phyloP scores from a whole-genome alignment of 257 asterid genomes.

The Salvia miltiorrhiza region DNA sequence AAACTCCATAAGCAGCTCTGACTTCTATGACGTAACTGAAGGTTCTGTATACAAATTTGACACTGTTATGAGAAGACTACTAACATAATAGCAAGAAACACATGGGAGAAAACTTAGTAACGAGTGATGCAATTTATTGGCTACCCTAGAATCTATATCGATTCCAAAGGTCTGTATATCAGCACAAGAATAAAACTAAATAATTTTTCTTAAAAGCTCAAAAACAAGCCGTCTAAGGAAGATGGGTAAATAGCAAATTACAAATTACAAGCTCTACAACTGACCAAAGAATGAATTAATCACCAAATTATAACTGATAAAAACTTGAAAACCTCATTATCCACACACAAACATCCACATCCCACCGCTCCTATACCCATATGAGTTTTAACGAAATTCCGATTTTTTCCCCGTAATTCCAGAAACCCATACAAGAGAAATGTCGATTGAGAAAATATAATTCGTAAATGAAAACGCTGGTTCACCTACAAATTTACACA shows the following conservation, averaged over 20 bases:
- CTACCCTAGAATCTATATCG: not conserved
- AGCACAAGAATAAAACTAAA: not conserved
- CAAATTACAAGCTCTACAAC: not conserved
- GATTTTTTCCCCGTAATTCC: not conserved
- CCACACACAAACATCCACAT: not conserved
- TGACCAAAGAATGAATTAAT: not conserved
- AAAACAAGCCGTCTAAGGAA: not conserved
- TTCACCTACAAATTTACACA: not conserved
- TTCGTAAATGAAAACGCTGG: not conserved
- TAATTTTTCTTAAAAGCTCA: not conserved
- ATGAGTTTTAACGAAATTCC: not conserved
- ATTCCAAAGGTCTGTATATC: not conserved
- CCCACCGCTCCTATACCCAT: not conserved
- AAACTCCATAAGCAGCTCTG: conserved; percentile 30
- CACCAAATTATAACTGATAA: not conserved
- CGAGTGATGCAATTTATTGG: not conserved
- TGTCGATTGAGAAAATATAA: not conserved
- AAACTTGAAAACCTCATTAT: not conserved
- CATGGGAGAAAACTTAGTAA: not conserved
- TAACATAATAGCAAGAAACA: not conserved
- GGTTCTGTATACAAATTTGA: conserved; percentile 36
- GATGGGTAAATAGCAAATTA: not conserved
- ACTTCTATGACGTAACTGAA: conserved; percentile 26
- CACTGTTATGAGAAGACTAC: not conserved
- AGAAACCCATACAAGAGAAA: not conserved